These are phyloP conservation scores for Fusarium burgessii DNA, from an alignment of 2,329 filamentous ascomycete genomes.

Conservation along the genomic window DNA sequence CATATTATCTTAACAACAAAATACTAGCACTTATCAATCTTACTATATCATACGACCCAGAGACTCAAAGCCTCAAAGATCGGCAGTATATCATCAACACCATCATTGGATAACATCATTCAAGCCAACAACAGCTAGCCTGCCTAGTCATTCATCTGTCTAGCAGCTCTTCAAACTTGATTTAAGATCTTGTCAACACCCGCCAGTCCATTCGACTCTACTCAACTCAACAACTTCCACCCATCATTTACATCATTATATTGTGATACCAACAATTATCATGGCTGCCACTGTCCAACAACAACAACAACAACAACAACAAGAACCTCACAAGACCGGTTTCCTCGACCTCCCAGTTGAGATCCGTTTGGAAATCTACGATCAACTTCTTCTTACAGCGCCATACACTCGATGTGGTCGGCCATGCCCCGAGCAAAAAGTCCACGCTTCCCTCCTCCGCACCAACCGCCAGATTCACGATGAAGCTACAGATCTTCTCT, in stretches of 20 bases:
- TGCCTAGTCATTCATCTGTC: constrained; percentile 16
- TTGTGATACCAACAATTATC: constrained; percentile 17
- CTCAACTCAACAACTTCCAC: neutral
- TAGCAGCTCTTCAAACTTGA: constrained; percentile 21
- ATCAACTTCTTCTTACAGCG: constrained; percentile 55
- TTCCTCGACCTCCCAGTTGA: constrained; percentile 59
- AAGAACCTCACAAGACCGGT: constrained; percentile 33
- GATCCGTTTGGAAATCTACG: constrained; percentile 61
- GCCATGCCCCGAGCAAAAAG: constrained; percentile 28
- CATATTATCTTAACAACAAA: constrained; percentile 16
- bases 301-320: neutral
- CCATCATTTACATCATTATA: constrained; percentile 4
- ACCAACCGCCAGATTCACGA: constrained; percentile 56
- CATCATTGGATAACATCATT: constrained; percentile 18
- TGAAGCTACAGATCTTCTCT: constrained; percentile 58
- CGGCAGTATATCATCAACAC: constrained; percentile 29
- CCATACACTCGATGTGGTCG: constrained; percentile 45
- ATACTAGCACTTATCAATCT: constrained; percentile 13
- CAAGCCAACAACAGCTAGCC: constrained; percentile 18
- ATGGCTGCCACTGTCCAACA: constrained; percentile 40
- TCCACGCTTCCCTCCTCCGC: constrained; percentile 57
- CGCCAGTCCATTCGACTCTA: constrained; percentile 14
- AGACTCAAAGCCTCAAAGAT: constrained; percentile 26
- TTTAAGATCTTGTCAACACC: constrained; percentile 16
- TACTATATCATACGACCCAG: constrained; percentile 2